Evolutionary conservation across 108 stramenopile species (phyloP).

Genomic region (Stephanodiscus triporus): DNA sequence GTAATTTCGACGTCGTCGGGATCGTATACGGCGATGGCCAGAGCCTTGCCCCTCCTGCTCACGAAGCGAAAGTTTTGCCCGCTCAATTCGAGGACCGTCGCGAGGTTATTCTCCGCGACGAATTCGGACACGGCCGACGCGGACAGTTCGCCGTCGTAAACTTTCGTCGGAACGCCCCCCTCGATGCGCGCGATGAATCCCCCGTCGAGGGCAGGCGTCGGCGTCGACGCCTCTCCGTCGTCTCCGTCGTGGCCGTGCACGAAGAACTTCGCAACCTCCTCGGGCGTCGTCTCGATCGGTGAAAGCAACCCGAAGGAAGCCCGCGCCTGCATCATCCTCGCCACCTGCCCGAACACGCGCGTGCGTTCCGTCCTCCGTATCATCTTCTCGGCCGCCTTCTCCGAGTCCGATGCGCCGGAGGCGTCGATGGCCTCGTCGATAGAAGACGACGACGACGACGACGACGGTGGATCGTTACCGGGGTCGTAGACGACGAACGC

Average conservation of each 20-base stretch:
- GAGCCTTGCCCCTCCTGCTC: slow-evolving; percentile 61
- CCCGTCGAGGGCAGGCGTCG: background rate
- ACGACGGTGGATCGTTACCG: background rate
- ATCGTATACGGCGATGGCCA: slow-evolving; percentile 76
- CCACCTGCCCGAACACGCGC: slow-evolving; percentile 72
- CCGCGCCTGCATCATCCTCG: slow-evolving; percentile 66
- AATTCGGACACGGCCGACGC: slow-evolving; percentile 50
- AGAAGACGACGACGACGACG: background rate
- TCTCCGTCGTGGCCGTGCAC: slow-evolving; percentile 22
- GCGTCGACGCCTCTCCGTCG: background rate
- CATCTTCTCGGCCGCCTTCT: slow-evolving; percentile 41
- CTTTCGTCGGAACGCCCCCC: slow-evolving; percentile 42
- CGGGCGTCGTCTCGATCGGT: slow-evolving; percentile 29
- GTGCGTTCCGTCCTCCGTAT: slow-evolving; percentile 55
- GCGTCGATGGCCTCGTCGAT: slow-evolving; percentile 35
- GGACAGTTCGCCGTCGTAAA: slow-evolving; percentile 25
- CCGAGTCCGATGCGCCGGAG: slow-evolving; percentile 36
- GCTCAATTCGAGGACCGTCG: slow-evolving; percentile 63
- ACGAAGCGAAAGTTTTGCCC: slow-evolving; percentile 76
- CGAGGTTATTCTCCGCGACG: slow-evolving; percentile 62
- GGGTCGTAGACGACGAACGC: slow-evolving; percentile 74
- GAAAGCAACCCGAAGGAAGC: slow-evolving; percentile 67
- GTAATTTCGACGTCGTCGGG: slow-evolving; percentile 43
- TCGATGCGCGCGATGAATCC: slow-evolving; percentile 62
- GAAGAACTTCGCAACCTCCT: slow-evolving; percentile 43